Evolutionary conservation across 163 green algal genomes (phyloP), one percentile per base, ranked within the genome.

Genomic region (Coccomyxa subellipsoidea): DNA sequence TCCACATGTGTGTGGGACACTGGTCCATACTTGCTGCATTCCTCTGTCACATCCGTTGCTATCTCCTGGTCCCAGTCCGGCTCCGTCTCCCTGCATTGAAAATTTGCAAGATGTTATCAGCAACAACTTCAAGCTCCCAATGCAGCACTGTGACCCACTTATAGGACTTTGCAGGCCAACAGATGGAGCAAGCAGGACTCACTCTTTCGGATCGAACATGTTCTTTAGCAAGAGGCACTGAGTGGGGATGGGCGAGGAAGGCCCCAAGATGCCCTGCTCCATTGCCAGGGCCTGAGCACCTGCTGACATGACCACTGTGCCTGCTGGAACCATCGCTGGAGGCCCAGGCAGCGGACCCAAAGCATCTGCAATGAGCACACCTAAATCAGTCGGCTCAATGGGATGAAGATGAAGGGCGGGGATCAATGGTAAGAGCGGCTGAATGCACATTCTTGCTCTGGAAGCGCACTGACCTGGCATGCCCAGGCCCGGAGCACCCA

Each of bases 221-320:
- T 98, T 98, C 86, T 98, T 98, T 66, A 99, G 89, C 82, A 99
- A 88, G 39, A 99, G 71, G 85, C 93, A 98, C 54, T 89, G 91
- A 36, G 96, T 98, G 29, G 96, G 94, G 73, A 98, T 96, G 29
- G 96, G 96, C 21, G 92, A 97, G 0, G 93, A 88, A 4, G 96
- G 95, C 0, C 96, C 96, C 66, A 99, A 88, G 38, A 98, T 29
- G 69, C 95, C 95, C 86, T 98, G 95, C 72, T 95, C 92, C 69
- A 95, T 78, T 6, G 82, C 77, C 66, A 96, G 73, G 40, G 84
- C 84, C 15, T 77, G 79, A 1, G 77, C 38, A 21, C n/a, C 38
- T 38, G 76, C 59, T 29, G 23, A 66, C 66, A 84, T n/a, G 66
- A 82, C 15, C 32, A 77, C 69, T 35, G 81, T 83, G 40, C 77